phyloP scores from a whole-genome alignment of 306 rosid genomes.

The Cucumis cinereus region DNA sequence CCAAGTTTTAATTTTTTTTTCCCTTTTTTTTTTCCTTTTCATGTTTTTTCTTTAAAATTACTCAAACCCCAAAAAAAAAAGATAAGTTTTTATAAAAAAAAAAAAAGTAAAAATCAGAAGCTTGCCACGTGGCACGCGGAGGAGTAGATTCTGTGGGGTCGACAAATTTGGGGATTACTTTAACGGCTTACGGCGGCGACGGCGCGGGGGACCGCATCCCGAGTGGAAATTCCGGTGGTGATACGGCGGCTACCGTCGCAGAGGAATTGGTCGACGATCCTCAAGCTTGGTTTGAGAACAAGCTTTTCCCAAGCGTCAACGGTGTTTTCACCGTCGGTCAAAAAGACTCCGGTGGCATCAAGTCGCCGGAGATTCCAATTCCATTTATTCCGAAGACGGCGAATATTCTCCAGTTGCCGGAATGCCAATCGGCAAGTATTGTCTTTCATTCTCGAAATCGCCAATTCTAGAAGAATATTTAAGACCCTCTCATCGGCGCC shows the following conservation, averaged over 20 bases:
- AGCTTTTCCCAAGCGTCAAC: background rate
- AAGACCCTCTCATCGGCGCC: background rate
- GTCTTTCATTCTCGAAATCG: background rate
- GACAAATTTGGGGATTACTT: background rate
- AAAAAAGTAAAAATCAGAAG: background rate
- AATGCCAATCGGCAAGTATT: conserved; percentile 4
- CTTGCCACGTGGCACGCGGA: background rate
- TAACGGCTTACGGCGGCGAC: conserved; percentile 1
- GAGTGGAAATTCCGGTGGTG: background rate
- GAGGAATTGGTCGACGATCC: conserved; percentile 5
- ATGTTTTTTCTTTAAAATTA: background rate
- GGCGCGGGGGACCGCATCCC: background rate
- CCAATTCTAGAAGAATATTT: background rate
- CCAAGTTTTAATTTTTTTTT: background rate
- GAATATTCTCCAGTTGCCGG: conserved; percentile 4
- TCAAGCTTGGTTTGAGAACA: background rate
- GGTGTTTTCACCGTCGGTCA: background rate
- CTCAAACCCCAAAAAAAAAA: background rate
- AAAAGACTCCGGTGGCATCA: background rate
- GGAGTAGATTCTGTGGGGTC: conserved; percentile 11
- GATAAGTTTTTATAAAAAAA: background rate
- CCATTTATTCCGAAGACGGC: background rate
- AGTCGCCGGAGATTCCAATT: conserved; percentile 3
- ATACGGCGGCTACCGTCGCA: background rate
- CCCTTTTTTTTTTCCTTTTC: too few relatives aligned